Base-by-base conservation (phyloP, 2,329 filamentous ascomycete genomes). In the Venturia pyrina region DNA sequence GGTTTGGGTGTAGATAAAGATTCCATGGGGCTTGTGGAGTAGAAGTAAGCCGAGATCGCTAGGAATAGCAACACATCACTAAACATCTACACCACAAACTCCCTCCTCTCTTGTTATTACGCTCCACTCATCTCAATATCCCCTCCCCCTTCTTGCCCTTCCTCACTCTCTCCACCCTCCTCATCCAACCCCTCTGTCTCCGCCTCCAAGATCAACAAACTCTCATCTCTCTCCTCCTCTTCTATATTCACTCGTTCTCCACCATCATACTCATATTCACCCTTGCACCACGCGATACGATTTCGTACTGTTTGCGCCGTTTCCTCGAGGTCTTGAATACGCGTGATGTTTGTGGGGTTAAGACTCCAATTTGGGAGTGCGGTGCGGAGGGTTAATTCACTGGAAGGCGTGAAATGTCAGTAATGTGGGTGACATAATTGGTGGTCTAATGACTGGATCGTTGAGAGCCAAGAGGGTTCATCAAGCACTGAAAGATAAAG, bases 261-360 rank as follows among this genome's bases (percentile, higher is more conserved):
- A n/a, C 53, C 53, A 37, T 59, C 53, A n/a, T 59, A 59, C 32
- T 59, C 53, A 19, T 59, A 59, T n/a, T 59, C 53, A n/a, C 53
- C 53, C 19, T 59, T 59, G 24, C 53, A 59, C 53, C 53, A 59
- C 7, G 53, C 53, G 28, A 59, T 59, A 1, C 53, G 28, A 59
- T 59, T 59, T 5, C 53, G 28, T 37, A 59, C 53, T 13, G 28
- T 37, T 15, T 59, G 53, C 19, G 53, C 53, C 11, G 32, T 59
- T 21, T 37, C 53, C 15, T 59, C 53, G 32, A 59, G 53, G 1
- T 8, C 37, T 59, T 59, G 28, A 15, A 59, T n/a, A 5, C 53
- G 53, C 5, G 17, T 19, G 8, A 59, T 37, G 15, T 59, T 59
- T 3, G 5, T n/a, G 11, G 32, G 6, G 53, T 10, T 17, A 15